These are phyloP conservation scores for Schrenkiella parvula DNA, from an alignment of 345 rosid species.

Conservation along the genomic window DNA sequence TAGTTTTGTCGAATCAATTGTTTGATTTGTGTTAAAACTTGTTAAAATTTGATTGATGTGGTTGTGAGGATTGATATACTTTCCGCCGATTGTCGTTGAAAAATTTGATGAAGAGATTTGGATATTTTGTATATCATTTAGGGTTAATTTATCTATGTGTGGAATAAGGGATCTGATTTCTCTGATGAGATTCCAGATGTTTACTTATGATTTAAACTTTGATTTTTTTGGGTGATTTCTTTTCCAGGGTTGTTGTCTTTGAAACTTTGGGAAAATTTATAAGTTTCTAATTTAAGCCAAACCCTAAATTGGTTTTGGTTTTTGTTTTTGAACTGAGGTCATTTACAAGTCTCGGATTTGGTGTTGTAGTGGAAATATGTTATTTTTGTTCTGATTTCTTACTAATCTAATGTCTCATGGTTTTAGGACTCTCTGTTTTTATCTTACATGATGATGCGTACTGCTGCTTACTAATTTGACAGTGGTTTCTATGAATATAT, in stretches of 20 bases:
- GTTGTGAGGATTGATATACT: background rate
- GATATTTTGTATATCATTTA: background rate
- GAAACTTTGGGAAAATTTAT: background rate
- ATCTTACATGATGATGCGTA: background rate
- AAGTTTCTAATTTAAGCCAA: conserved; percentile 12
- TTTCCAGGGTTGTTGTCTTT: background rate
- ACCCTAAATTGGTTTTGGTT: background rate
- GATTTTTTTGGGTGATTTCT: background rate
- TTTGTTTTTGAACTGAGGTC: no score
- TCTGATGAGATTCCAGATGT: background rate
- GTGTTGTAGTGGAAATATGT: background rate
- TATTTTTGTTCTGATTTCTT: background rate
- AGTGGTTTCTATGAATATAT: background rate
- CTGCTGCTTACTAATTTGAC: conserved; percentile 8
- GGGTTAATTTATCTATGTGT: background rate
- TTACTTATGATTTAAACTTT: background rate
- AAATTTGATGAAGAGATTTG: background rate
- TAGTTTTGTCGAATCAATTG: conserved; percentile 5
- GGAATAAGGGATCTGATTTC: conserved; percentile 5
- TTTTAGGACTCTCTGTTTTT: no score
- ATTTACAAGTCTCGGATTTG: background rate
- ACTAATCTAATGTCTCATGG: background rate
- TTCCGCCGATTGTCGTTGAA: background rate
- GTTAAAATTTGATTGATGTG: no score
- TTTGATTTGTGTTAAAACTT: no score